Evolutionary conservation across 148 eudicot genomes (phyloP), one percentile per base, ranked within the genome.

Genomic region (Rhododendron molle): DNA sequence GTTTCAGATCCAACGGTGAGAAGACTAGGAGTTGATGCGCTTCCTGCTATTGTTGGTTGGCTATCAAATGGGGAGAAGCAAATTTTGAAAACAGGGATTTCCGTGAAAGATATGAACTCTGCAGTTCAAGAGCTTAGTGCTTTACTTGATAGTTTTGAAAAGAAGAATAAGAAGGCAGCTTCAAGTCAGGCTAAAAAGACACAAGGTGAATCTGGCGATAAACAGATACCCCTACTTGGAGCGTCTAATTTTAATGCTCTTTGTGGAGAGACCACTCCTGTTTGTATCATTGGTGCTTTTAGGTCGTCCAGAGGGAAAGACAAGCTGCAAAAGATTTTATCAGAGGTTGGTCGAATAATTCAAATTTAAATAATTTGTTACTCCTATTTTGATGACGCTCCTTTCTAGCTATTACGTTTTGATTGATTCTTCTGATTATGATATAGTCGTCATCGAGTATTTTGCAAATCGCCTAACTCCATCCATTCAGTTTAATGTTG

Each of bases 1-100:
- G 89, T 88, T 83, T 88, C 94, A 81, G 95, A 96, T 91, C 91
- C 92, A 21, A 86, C 79, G 20, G 90, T 92, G 80, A 92, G 89
- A 81, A 90, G 82, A 58, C 84, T 95, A 77, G 98, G 98, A 56
- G 91, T 94, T 34, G 92, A 89, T 86, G 90, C 91, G 7, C 94
- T 96, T 88, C 99, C 99, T n/a, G 97, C 98, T 80, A 85, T 96
- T 50, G 93, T 96, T 78, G 97, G 98, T 76, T 96, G 96, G 99
- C 86, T 93, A 76, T 88, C 96, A 80, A 95, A 95, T 86, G 98
- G 98, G 76, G 96, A 95, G 81, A 93, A 90, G 81, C 94, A 91
- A 79, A 86, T 93, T 62, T 73, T 96, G 43, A 92, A 91, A 88
- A 88, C 90, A n/a, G 99, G 98, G 77, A 91, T 94, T 49, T 84